Evolutionary conservation across 441 rosid genomes (phyloP).

Genomic region (Macaranga tanarius): DNA sequence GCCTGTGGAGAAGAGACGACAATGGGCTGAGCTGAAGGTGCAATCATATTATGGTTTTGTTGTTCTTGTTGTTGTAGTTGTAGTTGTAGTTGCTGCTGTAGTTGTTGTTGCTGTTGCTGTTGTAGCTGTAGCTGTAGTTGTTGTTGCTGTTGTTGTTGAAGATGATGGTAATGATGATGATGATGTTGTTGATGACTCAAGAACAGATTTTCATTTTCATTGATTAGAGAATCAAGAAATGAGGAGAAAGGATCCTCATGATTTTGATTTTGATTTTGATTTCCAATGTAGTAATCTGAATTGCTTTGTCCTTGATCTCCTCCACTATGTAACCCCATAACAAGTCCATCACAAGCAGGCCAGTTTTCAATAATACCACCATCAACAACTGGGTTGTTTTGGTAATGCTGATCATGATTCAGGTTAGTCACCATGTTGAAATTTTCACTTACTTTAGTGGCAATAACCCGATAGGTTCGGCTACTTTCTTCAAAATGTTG

Average conservation of each 20-base stretch:
- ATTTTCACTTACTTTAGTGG: conserved; percentile 18
- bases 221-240: conserved; percentile 63
- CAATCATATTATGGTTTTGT: background rate
- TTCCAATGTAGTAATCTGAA: conserved; percentile 26
- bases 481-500: conserved; percentile 17
- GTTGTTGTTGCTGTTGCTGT: conserved; percentile 15
- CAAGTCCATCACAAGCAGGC: conserved; percentile 19
- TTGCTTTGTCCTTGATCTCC: conserved; percentile 15
- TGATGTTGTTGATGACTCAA: conserved; percentile 25
- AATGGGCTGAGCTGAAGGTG: background rate
- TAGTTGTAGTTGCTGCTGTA: background rate
- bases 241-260: conserved; percentile 49
- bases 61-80: conserved; percentile 28
- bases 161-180: background rate
- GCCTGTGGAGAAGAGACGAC: conserved; percentile 12
- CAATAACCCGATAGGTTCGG: conserved; percentile 10
- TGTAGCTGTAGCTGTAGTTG: conserved; percentile 20
- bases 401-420: conserved; percentile 11
- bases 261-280: conserved; percentile 25
- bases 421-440: conserved; percentile 6
- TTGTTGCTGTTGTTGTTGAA: conserved; percentile 21
- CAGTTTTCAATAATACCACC: background rate
- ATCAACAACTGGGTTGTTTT: conserved; percentile 10
- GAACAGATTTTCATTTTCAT: conserved; percentile 55
- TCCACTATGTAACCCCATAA: conserved; percentile 22